Base-by-base conservation (phyloP, 768 basidiomycete species). In the Chiua virens region DNA sequence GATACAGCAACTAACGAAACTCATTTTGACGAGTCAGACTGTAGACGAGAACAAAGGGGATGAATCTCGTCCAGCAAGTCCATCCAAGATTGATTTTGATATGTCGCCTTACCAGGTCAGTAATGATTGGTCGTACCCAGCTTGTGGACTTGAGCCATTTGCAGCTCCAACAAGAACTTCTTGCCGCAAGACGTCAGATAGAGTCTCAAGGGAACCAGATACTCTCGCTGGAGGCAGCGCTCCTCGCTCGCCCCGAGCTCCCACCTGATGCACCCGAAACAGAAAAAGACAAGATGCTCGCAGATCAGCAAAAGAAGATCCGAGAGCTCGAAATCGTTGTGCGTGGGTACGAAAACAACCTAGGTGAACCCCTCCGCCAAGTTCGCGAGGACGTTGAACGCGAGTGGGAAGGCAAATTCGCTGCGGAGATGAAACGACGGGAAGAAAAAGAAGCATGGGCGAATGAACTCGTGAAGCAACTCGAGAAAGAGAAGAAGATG, bases 41-140 rank as follows among this genome's bases (percentile, higher is more conserved):
- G 85, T 96, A 27, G 87, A 85, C 56, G 85, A 87, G 51, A 73
- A 58, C 45, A 81, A 76, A 54, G 83, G 81, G 42, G 83, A 82
- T 49, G 86, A 88, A 45, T 86, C 88, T 22, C 76, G 89, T 17
- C 88, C 93, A 1, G 77, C 76, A 7, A 94, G 92, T 68, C 94
- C 94, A 0, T 79, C 80, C 48, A 96, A 95, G 73, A 74, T 97
- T 28, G 90, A 95, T 66, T 95, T 92, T 59, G 89, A 93, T 63
- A 83, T 89, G 82, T 82, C 89, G 1, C 88, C 90, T 3, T 92
- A 92, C 55, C 86, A 92, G 73, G 87, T 88, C 41, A 27, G 66
- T 58, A 15, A 6, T 11, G 3, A 18, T 22, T 9, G 13, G 5
- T 32, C 14, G n/a, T 14, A 3, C 40, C 17, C 39, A 28, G 34